Evolutionary conservation across 2,329 filamentous ascomycete species (phyloP), one percentile per base, ranked within the genome.

Genomic region (Onygenales sp.): DNA sequence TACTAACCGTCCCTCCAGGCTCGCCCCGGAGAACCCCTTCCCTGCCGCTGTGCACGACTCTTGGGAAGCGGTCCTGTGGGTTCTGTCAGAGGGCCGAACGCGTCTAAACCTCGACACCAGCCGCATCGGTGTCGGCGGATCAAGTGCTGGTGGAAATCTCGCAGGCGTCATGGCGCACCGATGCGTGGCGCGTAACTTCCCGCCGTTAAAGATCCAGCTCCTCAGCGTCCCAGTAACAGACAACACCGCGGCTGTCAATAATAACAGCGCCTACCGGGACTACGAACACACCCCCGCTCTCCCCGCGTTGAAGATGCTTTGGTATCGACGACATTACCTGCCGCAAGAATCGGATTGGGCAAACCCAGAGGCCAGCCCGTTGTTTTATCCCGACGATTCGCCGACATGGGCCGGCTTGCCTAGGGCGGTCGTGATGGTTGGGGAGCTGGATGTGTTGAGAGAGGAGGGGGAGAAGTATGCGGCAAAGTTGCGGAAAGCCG

Each of bases 281-380:
- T 79, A 78, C 60, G 69, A 80, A 58, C 68, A 74, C 59, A 72
- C 74, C 0, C 74, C 78, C 0, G 77, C 78, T 0, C 69, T 82
- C 1, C 75, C 79, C 0, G 77, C 78, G 0, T 67, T 67, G 2
- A 82, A 82, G 63, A 83, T 83, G 80, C 62, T 79, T 48, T 83
- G 80, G 80, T 83, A 80, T 60, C 70, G 80, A n/a, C 61, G 72
- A 14, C 76, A 80, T 61, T 83, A 82, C 63, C 70, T 83, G 2
- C 78, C 79, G 0, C 66, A 76, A 42, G 53, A 68, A 27, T 61
- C 60, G 2, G 71, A 75, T 51, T 75, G 77, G 72, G 59, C 61
- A 2, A 67, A 79, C 36, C 74, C 76, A 0, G 78, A 82, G 61
- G 77, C 80, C 0, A 81, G 76, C 46, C 77, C 78, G 2, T 61